phyloP scores from a whole-genome alignment of 306 rosid species.

The Rosa persica region DNA sequence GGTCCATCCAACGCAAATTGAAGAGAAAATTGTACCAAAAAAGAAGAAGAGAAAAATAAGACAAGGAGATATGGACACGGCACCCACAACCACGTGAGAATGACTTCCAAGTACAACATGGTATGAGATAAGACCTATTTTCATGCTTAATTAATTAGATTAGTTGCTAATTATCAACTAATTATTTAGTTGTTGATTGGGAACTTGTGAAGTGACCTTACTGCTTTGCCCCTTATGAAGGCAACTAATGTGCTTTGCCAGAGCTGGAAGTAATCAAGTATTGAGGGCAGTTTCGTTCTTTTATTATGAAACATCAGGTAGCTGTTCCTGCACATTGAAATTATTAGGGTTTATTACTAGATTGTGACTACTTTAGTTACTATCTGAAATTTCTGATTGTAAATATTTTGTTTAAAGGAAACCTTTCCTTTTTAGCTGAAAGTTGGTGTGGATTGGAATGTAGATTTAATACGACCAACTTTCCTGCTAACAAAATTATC shows the following conservation, averaged over 20 bases:
- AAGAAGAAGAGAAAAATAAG: background rate
- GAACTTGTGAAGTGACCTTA: background rate
- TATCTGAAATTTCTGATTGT: background rate
- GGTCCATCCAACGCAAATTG: background rate
- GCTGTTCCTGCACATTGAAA: constrained; percentile 6
- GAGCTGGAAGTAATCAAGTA: background rate
- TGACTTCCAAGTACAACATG: constrained; percentile 28
- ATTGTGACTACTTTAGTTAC: background rate
- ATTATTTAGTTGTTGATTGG: background rate
- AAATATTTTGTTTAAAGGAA: background rate
- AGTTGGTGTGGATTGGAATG: background rate
- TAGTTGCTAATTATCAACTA: background rate
- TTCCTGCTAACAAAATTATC: background rate
- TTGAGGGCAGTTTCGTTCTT: constrained; percentile 10
- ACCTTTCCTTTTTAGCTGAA: background rate
- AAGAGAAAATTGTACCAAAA: too few relatives aligned
- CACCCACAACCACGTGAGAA: constrained; percentile 48
- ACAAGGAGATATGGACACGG: constrained; percentile 21
- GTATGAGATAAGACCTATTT: constrained; percentile 3
- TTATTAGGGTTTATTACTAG: background rate
- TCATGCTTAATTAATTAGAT: constrained; percentile 1
- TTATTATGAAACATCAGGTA: background rate
- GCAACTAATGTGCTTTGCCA: background rate
- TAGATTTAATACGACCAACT: background rate
- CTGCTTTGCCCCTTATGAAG: background rate